These are phyloP conservation scores for Coemansia sp. DNA, from an alignment of 192 early-diverging fungal genomes.

Conservation along the genomic window DNA sequence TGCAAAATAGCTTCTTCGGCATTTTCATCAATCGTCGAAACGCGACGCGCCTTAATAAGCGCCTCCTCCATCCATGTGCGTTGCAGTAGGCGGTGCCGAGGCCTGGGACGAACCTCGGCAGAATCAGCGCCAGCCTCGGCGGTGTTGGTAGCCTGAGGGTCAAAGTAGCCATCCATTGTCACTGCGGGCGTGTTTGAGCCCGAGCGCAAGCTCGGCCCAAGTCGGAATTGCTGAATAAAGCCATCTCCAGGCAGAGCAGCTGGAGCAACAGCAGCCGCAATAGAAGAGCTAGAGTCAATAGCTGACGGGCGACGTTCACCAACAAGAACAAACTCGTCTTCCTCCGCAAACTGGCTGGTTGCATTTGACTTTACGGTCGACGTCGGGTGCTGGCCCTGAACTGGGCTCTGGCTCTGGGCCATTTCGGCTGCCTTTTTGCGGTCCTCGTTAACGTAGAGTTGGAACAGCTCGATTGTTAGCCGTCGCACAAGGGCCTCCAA, in stretches of 20 bases:
- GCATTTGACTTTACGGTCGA: not conserved
- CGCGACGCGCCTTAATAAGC: conserved; percentile 50
- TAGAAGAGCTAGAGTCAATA: not conserved
- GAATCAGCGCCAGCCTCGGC: not conserved
- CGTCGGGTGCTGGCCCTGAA: not conserved
- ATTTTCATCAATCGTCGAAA: conserved; percentile 51
- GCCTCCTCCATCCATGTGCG: conserved; percentile 57
- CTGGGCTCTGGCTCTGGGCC: not conserved
- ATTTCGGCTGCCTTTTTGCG: conserved; percentile 19
- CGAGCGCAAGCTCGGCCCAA: conserved; percentile 47
- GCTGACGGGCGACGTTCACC: not conserved
- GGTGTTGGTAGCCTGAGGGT: conserved; percentile 10
- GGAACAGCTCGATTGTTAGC: conserved; percentile 54
- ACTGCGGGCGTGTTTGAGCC: conserved; percentile 50
- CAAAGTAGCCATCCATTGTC: conserved; percentile 55
- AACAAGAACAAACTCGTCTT: conserved; percentile 6
- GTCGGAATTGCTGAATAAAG: conserved; percentile 53
- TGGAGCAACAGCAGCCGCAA: not conserved
- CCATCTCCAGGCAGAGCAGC: conserved; percentile 11
- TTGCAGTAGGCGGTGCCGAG: conserved; percentile 47
- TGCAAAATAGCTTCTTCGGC: conserved; percentile 48
- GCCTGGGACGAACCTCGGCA: conserved; percentile 22
- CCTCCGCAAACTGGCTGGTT: not conserved
- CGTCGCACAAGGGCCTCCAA: conserved; percentile 52
- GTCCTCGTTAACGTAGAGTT: conserved; percentile 53